These are phyloP conservation scores for Thraustochytrium striatum DNA, from an alignment of 352 stramenopile genomes.

Conservation along the genomic window DNA sequence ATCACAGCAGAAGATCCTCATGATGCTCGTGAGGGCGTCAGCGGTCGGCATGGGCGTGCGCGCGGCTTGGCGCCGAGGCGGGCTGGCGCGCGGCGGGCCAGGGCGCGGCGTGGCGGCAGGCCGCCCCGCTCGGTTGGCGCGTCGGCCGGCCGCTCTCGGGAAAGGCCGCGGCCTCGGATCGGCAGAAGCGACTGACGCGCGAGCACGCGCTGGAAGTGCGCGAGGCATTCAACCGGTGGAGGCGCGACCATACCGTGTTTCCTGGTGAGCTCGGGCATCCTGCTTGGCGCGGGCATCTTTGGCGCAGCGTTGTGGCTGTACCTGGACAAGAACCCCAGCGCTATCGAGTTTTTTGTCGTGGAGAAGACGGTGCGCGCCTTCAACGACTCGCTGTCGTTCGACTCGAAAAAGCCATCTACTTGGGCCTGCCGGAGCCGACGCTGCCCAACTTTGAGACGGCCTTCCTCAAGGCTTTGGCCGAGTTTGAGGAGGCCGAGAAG, in stretches of 20 bases:
- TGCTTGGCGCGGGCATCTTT: conserved; percentile 35
- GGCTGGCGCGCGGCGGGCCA: no score
- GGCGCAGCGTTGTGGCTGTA: conserved; percentile 34
- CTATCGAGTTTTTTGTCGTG: conserved; percentile 44
- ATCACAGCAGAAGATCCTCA: no score
- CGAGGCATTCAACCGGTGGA: conserved; percentile 39
- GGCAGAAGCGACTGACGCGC: no score
- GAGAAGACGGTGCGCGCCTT: conserved; percentile 43
- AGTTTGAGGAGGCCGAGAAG: neutral
- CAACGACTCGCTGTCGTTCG: conserved; percentile 35
- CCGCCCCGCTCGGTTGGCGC: no score
- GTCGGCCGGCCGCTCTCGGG: no score
- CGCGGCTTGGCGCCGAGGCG: no score
- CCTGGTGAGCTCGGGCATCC: conserved; percentile 40
- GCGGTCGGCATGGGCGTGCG: no score
- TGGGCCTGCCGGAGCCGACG: conserved; percentile 38
- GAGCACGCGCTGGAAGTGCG: no score
- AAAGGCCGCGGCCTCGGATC: no score
- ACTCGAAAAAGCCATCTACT: conserved; percentile 35
- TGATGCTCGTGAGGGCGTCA: no score
- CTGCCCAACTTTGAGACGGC: conserved; percentile 45
- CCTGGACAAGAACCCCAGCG: conserved; percentile 43
- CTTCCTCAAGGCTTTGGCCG: conserved; percentile 19
- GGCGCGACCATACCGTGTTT: conserved; percentile 41
- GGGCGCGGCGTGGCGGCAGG: no score